phyloP scores from a whole-genome alignment of 78 protist genomes.

The Neovahlkampfia damariscottae region DNA sequence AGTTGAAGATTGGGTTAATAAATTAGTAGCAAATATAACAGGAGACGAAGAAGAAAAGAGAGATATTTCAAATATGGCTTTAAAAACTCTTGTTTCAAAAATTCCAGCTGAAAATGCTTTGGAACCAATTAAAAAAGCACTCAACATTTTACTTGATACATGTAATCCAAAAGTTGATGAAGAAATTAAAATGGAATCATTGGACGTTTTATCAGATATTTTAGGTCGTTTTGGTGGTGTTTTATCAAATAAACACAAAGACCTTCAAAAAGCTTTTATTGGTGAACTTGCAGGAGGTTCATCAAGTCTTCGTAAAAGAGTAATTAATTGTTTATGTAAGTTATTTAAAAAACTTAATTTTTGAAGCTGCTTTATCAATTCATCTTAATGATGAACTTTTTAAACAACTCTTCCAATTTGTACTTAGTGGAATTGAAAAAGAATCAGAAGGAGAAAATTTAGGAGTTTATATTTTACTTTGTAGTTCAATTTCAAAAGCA shows the following conservation, averaged over 20 bases:
- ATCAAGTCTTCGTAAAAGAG: neutral
- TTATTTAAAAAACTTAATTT: too few species aligned
- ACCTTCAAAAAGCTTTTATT: neutral
- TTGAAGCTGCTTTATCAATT: neutral
- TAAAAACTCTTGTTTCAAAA: constrained; percentile 17
- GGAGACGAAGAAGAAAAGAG: constrained; percentile 27
- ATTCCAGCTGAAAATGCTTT: neutral
- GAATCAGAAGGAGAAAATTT: neutral
- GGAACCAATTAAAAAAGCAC: neutral
- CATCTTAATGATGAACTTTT: neutral
- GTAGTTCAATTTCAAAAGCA: neutral
- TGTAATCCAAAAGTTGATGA: neutral
- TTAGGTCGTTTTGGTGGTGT: constrained; percentile 5
- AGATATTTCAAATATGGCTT: constrained; percentile 31
- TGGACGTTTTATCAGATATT: constrained; percentile 39
- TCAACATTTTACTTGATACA: neutral
- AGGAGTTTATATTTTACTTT: constrained; percentile 18
- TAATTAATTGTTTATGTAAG: constrained; percentile 11
- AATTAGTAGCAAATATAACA: neutral
- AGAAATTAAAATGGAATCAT: constrained; percentile 3
- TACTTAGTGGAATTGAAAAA: neutral
- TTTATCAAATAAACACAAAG: neutral
- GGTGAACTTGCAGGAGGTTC: neutral
- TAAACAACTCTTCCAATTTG: neutral
- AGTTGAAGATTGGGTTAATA: neutral